Conservation (phyloP, 1,139 yeast genomes). For the Blastobotrys ciferrii region DNA sequence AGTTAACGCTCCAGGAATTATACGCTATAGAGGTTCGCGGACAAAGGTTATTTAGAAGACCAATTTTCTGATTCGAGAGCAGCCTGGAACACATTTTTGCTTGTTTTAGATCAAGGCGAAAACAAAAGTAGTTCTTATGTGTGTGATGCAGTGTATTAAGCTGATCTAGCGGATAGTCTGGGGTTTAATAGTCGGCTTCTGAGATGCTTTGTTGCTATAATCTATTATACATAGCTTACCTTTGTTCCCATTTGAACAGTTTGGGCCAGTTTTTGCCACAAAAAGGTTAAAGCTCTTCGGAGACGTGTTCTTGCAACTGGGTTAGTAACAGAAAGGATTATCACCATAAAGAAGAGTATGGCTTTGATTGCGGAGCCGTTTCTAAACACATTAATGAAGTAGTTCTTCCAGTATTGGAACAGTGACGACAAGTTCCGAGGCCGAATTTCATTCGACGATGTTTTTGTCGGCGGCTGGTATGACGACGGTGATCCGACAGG, state of each 20-base stretch:
- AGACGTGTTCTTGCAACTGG: slow-evolving; percentile 20
- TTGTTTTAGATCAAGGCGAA: too few species aligned
- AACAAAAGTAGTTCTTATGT: too few species aligned
- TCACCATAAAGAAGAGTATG: slow-evolving; percentile 20
- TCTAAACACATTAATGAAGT: slow-evolving; percentile 13
- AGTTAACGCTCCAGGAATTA: too few species aligned
- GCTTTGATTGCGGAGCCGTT: slow-evolving; percentile 13
- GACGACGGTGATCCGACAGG: background rate
- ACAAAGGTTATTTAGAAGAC: too few species aligned
- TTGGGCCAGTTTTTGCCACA: slow-evolving; percentile 24
- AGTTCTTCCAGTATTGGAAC: slow-evolving; percentile 16
- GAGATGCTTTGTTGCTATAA: too few species aligned
- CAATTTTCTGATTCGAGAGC: too few species aligned
- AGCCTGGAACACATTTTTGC: too few species aligned
- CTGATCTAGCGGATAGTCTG: too few species aligned
- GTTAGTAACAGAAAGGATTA: slow-evolving; percentile 23
- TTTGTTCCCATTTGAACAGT: slow-evolving; percentile 29
- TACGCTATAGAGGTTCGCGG: too few species aligned
- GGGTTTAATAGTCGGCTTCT: too few species aligned
- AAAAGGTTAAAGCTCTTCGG: slow-evolving; percentile 11
- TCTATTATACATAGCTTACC: slow-evolving; percentile 28
- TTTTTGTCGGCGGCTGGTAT: slow-evolving; percentile 17
- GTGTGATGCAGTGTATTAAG: too few species aligned
- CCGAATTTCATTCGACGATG: background rate
- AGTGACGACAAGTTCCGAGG: slow-evolving; percentile 13